Base-by-base conservation (phyloP, 139 green algal species). In the Raphidocelis subcapitata region DNA sequence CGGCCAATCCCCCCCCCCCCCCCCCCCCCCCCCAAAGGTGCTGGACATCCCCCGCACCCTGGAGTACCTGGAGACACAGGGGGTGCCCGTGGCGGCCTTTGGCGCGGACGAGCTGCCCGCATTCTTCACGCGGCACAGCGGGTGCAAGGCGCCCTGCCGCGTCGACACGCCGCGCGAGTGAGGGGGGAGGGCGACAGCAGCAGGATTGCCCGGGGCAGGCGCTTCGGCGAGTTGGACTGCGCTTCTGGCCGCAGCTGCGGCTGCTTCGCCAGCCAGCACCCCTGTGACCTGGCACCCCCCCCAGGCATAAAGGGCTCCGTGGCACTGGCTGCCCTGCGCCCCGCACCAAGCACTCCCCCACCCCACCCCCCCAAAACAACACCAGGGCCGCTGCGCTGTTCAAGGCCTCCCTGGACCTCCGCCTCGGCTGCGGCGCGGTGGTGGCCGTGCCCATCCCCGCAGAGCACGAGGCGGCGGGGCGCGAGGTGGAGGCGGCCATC, bases 31-130 rank as follows among this genome's bases (percentile, higher is more conserved):
- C 18, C 18, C 61, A 3, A 56, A 84, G 78, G 79, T 96, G 1
- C 84, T 99, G 29, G 96, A 99, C 82, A 98, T 99, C 37, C 96
- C 95, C 0, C 84, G 89, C 33, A 99, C 96, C 0, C 82, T 99
- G 29, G 96, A 99, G 77, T 94, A 87, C 49, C 73, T 99, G 52
- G 93, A 98, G 72, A 97, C 93, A 0, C 84, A 96, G 81, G 95
- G 95, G 4, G 96, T 98, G 35, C 84, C 80, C n/a, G 95, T 99
- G 33, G 89, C 89, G 5, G 84, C 87, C 0, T 94, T 92, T 62
- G 72, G 83, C 1, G 75, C 78, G 0, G 84, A 97, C 59, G 91
- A 98, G 75, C 98, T 99, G 76, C 95, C 95, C 1, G 95, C 95
- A 3, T 99, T 99, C 84, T 99, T 97, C 86, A 95, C 86, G 2